phyloP scores from a whole-genome alignment of 108 stramenopile species.

The Parmales sp. region DNA sequence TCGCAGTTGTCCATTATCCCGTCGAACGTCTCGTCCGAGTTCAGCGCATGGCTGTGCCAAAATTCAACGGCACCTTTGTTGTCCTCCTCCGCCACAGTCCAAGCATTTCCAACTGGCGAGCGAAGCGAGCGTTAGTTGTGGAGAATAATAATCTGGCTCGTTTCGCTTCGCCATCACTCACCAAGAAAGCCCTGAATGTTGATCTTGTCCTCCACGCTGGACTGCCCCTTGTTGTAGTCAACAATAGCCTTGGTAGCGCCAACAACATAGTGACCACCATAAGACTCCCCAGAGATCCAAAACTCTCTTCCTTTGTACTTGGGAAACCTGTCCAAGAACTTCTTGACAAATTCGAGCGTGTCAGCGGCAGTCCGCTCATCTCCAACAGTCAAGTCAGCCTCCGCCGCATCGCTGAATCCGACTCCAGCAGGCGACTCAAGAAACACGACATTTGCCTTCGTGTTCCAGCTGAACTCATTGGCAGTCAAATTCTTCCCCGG shows the following conservation, averaged over 20 bases:
- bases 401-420: background rate
- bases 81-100: slow-evolving; percentile 8
- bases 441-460: background rate
- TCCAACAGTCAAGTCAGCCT: background rate
- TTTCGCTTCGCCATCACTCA: too few species aligned
- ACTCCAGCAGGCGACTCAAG: background rate
- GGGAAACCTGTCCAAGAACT: background rate
- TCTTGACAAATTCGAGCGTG: background rate
- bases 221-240: background rate
- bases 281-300: slow-evolving; percentile 3
- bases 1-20: slow-evolving; percentile 12
- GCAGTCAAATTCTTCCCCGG: background rate
- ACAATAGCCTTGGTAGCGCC: background rate
- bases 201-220: background rate
- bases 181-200: slow-evolving; percentile 4
- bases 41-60: slow-evolving; percentile 9
- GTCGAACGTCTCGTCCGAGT: slow-evolving; percentile 1
- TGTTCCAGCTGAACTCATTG: slow-evolving; percentile 5
- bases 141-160: too few species aligned
- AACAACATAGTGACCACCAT: background rate
- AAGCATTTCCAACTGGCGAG: slow-evolving; percentile 2
- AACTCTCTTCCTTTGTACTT: background rate
- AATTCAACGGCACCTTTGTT: slow-evolving; percentile 12
- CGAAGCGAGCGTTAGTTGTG: too few species aligned
- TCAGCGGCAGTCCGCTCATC: background rate